Evolutionary conservation across 1,284 basidiomycete genomes (phyloP).

Genomic region (Apiotrichum veenhuisii): DNA sequence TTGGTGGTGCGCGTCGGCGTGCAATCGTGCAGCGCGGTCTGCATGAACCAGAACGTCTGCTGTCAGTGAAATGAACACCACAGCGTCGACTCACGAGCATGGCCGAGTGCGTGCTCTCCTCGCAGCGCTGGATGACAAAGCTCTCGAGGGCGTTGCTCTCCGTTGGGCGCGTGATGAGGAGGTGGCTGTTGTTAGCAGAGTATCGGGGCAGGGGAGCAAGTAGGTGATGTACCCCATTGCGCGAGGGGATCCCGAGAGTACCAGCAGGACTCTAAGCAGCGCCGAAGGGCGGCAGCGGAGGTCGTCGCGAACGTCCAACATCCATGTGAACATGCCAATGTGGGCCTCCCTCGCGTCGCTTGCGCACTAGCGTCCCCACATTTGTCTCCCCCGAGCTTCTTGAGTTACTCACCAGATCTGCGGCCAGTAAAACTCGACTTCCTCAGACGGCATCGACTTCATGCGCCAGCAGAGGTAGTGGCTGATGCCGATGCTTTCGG

Average conservation of each 20-base stretch:
- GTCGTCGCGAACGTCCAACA: neutral
- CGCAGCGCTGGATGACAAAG: constrained; percentile 80
- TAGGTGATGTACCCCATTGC: too few relatives aligned
- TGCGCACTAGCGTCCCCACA: too few relatives aligned
- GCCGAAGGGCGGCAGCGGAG: too few relatives aligned
- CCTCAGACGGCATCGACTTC: constrained; percentile 67
- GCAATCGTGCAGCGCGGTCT: constrained; percentile 87
- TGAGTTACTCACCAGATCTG: constrained; percentile 78
- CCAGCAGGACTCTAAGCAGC: too few relatives aligned
- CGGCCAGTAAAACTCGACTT: constrained; percentile 92
- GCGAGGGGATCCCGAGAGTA: too few relatives aligned
- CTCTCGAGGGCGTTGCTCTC: constrained; percentile 84
- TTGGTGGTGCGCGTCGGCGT: constrained; percentile 58
- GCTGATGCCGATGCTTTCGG: constrained; percentile 91
- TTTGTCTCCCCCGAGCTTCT: too few relatives aligned
- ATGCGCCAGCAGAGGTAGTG: constrained; percentile 88
- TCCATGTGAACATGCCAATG: too few relatives aligned
- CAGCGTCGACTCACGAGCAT: constrained; percentile 67
- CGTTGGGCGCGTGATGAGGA: constrained; percentile 83
- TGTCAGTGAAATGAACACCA: neutral
- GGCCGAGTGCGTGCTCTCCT: constrained; percentile 86
- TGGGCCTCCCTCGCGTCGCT: too few relatives aligned
- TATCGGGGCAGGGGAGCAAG: too few relatives aligned
- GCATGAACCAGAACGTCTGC: constrained; percentile 96
- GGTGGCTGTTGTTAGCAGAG: constrained; percentile 60